Evolutionary conservation across 768 basidiomycete species (phyloP).

Genomic region (Amanita phalloides): DNA sequence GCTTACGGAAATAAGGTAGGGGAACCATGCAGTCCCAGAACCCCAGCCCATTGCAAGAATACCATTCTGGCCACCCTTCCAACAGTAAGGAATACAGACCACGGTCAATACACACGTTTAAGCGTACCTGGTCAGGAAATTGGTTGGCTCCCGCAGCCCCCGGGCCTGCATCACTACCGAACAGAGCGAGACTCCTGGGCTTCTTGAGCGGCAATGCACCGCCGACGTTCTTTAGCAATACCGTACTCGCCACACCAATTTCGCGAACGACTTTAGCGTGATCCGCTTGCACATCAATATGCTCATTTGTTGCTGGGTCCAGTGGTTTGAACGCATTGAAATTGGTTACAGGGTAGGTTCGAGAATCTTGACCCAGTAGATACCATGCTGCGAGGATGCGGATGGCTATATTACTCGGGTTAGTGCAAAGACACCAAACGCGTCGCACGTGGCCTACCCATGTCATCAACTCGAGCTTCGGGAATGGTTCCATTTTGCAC

Average conservation of each 20-base stretch:
- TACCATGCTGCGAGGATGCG: conserved; percentile 71
- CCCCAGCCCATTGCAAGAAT: conserved; percentile 92
- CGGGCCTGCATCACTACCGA: conserved; percentile 60
- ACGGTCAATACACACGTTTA: background rate
- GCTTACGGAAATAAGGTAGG: conserved; percentile 67
- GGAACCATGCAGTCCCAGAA: conserved; percentile 69
- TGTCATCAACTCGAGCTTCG: conserved; percentile 57
- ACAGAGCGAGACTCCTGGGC: conserved; percentile 46
- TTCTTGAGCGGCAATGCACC: conserved; percentile 48
- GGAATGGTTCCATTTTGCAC: conserved; percentile 69
- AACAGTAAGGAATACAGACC: background rate
- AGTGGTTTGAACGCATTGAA: conserved; percentile 56
- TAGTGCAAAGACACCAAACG: background rate
- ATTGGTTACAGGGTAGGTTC: conserved; percentile 52
- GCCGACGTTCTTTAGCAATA: conserved; percentile 64
- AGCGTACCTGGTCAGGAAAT: conserved; percentile 40
- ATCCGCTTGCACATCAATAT: conserved; percentile 59
- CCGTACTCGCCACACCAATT: conserved; percentile 64
- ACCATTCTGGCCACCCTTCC: conserved; percentile 46
- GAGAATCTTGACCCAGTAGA: conserved; percentile 50
- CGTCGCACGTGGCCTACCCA: conserved; percentile 30
- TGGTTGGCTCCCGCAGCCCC: conserved; percentile 60
- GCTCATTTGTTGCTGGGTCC: conserved; percentile 43
- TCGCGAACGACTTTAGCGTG: conserved; percentile 59
- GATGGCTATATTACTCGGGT: conserved; percentile 31